Evolutionary conservation across 441 rosid genomes (phyloP), one percentile per base, ranked within the genome.

Genomic region (Daphne laureola): DNA sequence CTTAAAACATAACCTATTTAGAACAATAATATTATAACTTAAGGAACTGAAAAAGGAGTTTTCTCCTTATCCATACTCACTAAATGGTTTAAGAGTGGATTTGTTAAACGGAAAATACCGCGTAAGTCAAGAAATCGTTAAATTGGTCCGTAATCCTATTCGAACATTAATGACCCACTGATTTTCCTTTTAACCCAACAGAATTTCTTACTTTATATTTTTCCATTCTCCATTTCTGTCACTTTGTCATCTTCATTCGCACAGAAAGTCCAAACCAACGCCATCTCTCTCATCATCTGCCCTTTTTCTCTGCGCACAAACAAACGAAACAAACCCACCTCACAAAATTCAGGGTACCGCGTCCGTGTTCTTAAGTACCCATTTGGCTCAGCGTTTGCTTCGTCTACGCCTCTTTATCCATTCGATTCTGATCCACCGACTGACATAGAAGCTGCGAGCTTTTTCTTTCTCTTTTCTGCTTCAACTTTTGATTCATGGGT

Each of bases 401-500:
- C 41, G 59, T 45, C 55, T 48, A 17, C n/a, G 16, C 16, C 25
- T 9, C 5, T 4, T 15, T 17, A 31, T 31, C 38, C 38, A 31
- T 4, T 31, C 8, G 38, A 31, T 31, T 31, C 9, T 31, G 38
- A 31, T 31, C 8, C 38, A 5, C 2, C 13, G 46, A 2, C 21
- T 2, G 14, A 9, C 46, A 6, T 3, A 31, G 38, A 7, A 31
- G 38, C 7, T 31, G 8, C 38, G 1, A 31, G 38, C 11, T 27
- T 18, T 59, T 57, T n/a, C 27, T 54, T 51, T 17, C 61, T 49
- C 53, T 46, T 14, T 58, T 62, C 42, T 25, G 21, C 13, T 36
- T 26, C 17, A 21, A 21, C n/a, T 36, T 51, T 36, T 45, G 23
- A 46, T 63, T 44, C 38, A 86, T 86, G 95, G 95, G 95, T 73